Conservation (phyloP, 495 filamentous ascomycete species). For the Penicillium malachiteum region DNA sequence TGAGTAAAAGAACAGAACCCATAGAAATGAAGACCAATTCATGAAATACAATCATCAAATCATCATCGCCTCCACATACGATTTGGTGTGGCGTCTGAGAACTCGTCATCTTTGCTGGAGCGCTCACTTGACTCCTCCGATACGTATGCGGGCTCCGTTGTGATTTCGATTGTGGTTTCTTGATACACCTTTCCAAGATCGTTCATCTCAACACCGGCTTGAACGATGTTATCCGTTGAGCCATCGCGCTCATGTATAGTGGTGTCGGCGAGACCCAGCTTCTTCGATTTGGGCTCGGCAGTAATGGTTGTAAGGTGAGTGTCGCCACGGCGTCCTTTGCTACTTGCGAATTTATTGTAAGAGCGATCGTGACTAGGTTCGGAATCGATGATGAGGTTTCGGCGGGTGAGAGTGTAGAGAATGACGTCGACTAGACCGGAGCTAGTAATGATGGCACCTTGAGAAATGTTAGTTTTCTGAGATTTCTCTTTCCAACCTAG, state of each 20-base stretch:
- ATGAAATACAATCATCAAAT: background rate
- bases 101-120: constrained; percentile 34
- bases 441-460: constrained; percentile 64
- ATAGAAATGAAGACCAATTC: background rate
- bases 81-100: constrained; percentile 13
- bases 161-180: constrained; percentile 47
- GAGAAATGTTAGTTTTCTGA: background rate
- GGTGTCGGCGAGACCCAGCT: constrained; percentile 19
- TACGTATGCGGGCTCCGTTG: constrained; percentile 38
- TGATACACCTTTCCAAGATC: constrained; percentile 46
- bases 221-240: constrained; percentile 43
- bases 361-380: constrained; percentile 40
- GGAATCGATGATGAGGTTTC: constrained; percentile 43
- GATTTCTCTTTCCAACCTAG: background rate
- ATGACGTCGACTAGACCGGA: constrained; percentile 74
- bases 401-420: constrained; percentile 69
- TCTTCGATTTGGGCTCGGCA: constrained; percentile 32
- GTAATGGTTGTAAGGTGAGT: constrained; percentile 35
- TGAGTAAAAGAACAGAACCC: background rate
- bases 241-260: constrained; percentile 27
- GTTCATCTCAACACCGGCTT: constrained; percentile 32
- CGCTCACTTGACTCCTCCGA: constrained; percentile 25
- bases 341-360: constrained; percentile 37
- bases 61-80: constrained; percentile 32
- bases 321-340: constrained; percentile 32